Percentiles rank a stretch among this genome's conserved stretches.
These are phyloP conservation scores for Collybia sordida DNA, from an alignment of 768 basidiomycete species.

Conservation along the genomic window DNA sequence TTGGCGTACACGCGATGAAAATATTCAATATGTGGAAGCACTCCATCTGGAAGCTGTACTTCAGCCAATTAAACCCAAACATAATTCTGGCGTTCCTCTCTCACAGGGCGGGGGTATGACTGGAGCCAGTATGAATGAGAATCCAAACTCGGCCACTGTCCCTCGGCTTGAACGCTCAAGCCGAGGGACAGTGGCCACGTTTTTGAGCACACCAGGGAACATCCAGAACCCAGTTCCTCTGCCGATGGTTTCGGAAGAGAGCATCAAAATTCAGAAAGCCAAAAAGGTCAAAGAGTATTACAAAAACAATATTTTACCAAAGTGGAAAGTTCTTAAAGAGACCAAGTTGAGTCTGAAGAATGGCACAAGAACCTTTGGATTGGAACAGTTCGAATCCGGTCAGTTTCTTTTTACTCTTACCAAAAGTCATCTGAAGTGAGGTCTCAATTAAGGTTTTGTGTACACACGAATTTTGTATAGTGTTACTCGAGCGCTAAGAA, in stretches of 20 bases:
- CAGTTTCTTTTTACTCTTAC: conserved; percentile 15
- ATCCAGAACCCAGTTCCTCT: conserved; percentile 9
- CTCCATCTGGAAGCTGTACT: conserved; percentile 61
- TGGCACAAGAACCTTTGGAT: conserved; percentile 36
- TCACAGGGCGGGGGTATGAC: conserved; percentile 20
- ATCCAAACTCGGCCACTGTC: too few relatives aligned
- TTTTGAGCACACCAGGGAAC: conserved; percentile 19
- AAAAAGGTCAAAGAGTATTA: conserved; percentile 52
- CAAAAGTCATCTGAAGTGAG: background rate
- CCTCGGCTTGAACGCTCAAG: conserved; percentile 13
- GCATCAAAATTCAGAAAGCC: conserved; percentile 40
- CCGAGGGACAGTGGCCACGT: conserved; percentile 13
- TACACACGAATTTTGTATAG: conserved; percentile 79
- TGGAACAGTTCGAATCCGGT: conserved; percentile 78
- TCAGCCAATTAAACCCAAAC: conserved; percentile 22
- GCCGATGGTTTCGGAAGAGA: conserved; percentile 8
- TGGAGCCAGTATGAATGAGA: too few relatives aligned
- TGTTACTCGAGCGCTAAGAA: conserved; percentile 51
- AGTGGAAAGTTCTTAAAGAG: conserved; percentile 59
- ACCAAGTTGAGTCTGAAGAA: conserved; percentile 28
- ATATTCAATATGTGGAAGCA: conserved; percentile 79
- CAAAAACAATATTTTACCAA: conserved; percentile 48
- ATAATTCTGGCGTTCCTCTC: conserved; percentile 23
- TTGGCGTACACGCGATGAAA: conserved; percentile 68
- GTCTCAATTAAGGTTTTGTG: conserved; percentile 55